Evolutionary conservation across 2,329 filamentous ascomycete species (phyloP), one percentile per base, ranked within the genome.

Genomic region (Chrysosporium queenslandicum): DNA sequence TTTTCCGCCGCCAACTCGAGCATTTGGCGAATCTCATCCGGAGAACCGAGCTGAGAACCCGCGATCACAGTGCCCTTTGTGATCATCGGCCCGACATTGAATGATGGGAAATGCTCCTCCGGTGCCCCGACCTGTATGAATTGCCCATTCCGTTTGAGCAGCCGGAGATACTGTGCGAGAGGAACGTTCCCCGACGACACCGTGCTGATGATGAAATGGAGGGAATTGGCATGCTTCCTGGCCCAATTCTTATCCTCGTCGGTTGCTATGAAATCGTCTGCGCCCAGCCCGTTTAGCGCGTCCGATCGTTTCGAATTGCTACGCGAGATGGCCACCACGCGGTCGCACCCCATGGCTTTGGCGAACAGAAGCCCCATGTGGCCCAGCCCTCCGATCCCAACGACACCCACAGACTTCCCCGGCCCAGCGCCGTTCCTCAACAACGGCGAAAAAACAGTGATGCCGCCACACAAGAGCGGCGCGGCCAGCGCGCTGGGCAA

Each of bases 381-480:
- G 0, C 86, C 85, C 0, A 89, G 68, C 0, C 86, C 85, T 5
- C 86, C 86, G 11, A 90, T 73, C 5, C 86, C 85, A 11, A 87
- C 72, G 50, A 91, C 78, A 0, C 81, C 86, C 0, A 91, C 83
- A 3, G 69, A 74, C 66, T 85, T 86, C 3, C 85, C 86, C 0
- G 83, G 82, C 0, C 86, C 86, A 30, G 80, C 76, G 1, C 79
- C 80, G 32, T 85, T 81, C 25, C 82, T 76, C 46, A 77, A 76
- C 14, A 92, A 68, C 0, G 87, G 86, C 3, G 78, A 77, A 63
- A 79, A 92, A 0, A 83, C 77, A 0, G 87, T 92, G 49, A 91
- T 76, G 1, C 87, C 87, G 1, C 81, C 87, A 63, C 87, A 91
- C 25, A 91, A 74, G 72, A 92, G 81, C 1, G 86, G 86, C 1